These are phyloP conservation scores for Pulveroboletus ridleyi DNA, from an alignment of 1,284 basidiomycete species.

Conservation along the genomic window DNA sequence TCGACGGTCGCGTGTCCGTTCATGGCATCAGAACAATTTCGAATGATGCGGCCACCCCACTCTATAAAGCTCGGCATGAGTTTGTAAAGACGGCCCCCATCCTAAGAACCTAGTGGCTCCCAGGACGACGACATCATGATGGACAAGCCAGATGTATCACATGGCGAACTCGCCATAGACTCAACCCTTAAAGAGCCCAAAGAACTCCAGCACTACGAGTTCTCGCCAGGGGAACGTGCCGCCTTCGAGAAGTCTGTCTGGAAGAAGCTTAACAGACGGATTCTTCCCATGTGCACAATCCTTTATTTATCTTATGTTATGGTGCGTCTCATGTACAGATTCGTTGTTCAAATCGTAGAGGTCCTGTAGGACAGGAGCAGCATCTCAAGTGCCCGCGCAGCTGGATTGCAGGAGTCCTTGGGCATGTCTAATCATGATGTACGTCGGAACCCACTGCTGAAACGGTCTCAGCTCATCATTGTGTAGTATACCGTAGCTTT, in stretches of 20 bases:
- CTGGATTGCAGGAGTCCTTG: slow-evolving; percentile 60
- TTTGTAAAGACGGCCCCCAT: not conserved
- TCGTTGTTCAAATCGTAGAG: not conserved
- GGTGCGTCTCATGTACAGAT: slow-evolving; percentile 40
- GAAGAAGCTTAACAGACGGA: slow-evolving; percentile 53
- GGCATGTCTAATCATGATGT: slow-evolving; percentile 55
- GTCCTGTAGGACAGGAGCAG: slow-evolving; percentile 48
- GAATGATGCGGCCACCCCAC: not conserved
- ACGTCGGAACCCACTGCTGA: slow-evolving; percentile 3
- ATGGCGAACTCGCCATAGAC: slow-evolving; percentile 1
- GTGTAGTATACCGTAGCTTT: slow-evolving; percentile 54
- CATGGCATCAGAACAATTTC: no score
- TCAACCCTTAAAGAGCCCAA: slow-evolving; percentile 20
- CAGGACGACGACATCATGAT: slow-evolving; percentile 3
- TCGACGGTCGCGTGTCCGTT: no score
- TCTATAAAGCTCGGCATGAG: slow-evolving; percentile 1
- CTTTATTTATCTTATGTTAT: slow-evolving; percentile 58
- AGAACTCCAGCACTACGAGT: slow-evolving; percentile 9
- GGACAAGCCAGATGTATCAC: slow-evolving; percentile 12
- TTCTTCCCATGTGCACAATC: slow-evolving; percentile 54
- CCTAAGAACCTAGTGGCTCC: not conserved
- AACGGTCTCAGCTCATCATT: slow-evolving; percentile 7
- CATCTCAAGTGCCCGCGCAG: slow-evolving; percentile 64
- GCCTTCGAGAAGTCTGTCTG: slow-evolving; percentile 46
- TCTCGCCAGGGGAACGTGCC: slow-evolving; percentile 25